Base-by-base conservation (phyloP, 1,284 basidiomycete genomes). In the Heterobasidion irregulare region DNA sequence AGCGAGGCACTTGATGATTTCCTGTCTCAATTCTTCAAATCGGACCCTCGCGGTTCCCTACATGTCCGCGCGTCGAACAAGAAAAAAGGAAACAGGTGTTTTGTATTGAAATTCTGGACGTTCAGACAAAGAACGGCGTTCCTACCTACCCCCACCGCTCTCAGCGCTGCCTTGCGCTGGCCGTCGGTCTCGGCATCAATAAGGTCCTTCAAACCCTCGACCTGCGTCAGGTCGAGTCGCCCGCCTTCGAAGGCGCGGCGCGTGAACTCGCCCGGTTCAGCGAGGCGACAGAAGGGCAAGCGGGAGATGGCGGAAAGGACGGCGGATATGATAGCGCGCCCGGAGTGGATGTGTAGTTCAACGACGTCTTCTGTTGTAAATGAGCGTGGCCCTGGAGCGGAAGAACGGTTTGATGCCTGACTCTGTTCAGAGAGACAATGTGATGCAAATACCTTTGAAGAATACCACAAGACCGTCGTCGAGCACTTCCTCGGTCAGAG, bases 271-370 rank as follows among this genome's bases (percentile, higher is more conserved):
- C 93, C 92, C 6, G 84, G 81, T 63, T 88, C 84, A 0, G 92
- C 93, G 5, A 85, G 84, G 8, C 92, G 80, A 55, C 83, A 82
- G 56, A 73, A 78, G 0, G 80, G 76, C 12, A 91, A 60, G 52
- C 64, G 65, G 0, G 83, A 78, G 7, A 94, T 72, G 1, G 87
- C 81, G 2, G 68, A 64, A 18, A 94, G 76, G 9, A 91, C 72
- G 2, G 88, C 82, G 2, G 83, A 70, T 58, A 92, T 77, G 38
- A 94, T 78, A 0, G 93, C 90, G 6, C 84, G 76, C 0, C 91
- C 90, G n/a, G 92, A 94, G 66, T 96, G 92, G 33, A 92, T 72
- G 67, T 96, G 92, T 38, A 96, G 69, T 66, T 96, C 92, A 6
- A 96, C 65, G n/a, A 86, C 84, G 48, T 88, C 83, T 64, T 93